Evolutionary conservation across 192 early-diverging fungal species (phyloP).

Genomic region (Chytriomyces sp.): DNA sequence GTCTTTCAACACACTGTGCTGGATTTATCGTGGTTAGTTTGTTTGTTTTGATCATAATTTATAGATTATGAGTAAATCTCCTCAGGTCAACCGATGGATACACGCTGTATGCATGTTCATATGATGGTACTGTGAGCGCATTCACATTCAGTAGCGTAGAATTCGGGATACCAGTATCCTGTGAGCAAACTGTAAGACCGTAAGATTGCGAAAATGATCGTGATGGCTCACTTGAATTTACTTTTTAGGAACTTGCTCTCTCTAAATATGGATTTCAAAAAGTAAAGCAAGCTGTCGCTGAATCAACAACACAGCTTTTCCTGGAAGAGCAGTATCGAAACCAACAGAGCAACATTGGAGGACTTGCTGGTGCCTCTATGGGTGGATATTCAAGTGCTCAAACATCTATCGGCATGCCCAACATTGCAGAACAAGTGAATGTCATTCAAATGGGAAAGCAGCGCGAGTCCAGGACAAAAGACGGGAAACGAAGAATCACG

Average conservation of each 20-base stretch:
- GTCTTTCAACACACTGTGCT: slow-evolving; percentile 83
- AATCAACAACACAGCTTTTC: slow-evolving; percentile 41
- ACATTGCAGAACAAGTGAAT: slow-evolving; percentile 1
- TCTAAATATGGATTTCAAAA: slow-evolving; percentile 47
- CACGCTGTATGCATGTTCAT: slow-evolving; percentile 82
- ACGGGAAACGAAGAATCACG: slow-evolving; percentile 85
- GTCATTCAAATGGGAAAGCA: slow-evolving; percentile 48
- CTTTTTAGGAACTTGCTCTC: slow-evolving; percentile 42
- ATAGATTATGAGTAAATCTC: no score
- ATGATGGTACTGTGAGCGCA: slow-evolving; percentile 86
- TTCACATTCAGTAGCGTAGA: slow-evolving; percentile 72
- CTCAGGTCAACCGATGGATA: slow-evolving; percentile 74
- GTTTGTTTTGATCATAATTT: background rate
- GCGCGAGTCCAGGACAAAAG: slow-evolving; percentile 69
- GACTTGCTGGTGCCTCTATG: background rate
- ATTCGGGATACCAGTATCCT: slow-evolving; percentile 67
- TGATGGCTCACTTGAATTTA: background rate
- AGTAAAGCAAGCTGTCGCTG: slow-evolving; percentile 40
- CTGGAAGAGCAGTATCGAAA: slow-evolving; percentile 41
- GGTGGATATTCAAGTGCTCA: background rate
- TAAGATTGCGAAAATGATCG: background rate
- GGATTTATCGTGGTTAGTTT: slow-evolving; percentile 81
- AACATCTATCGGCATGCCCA: no score
- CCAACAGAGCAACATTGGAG: background rate
- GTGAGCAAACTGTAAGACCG: slow-evolving; percentile 67